Base-by-base conservation (phyloP, 805 yeast genomes). In the Wickerhamia fluorescens region DNA sequence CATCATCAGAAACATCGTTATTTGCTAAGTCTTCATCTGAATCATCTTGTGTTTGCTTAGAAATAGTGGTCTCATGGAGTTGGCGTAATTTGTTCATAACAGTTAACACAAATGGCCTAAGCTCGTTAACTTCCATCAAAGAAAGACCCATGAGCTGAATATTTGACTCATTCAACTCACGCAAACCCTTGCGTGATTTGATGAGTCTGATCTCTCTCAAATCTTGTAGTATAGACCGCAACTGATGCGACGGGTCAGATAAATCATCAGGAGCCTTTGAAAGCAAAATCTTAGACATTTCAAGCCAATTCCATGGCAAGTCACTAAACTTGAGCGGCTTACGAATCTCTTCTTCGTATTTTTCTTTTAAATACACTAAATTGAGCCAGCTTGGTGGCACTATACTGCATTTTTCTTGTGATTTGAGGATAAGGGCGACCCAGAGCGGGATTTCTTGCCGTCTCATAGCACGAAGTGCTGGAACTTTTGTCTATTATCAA, bases 251-350 rank as follows among this genome's bases (percentile, higher is more conserved):
- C 1, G 86, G 78, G 36, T 81, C 89, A 9, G 64, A 58, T 30
- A 87, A 60, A 51, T 92, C 97, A 42, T 88, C 95, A 0, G 79
- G 43, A 2, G 95, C 95, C 24, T 64, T 65, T 9, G 70, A 64
- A 4, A 89, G 63, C 27, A 89, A 57, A 8, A 80, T 66, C 41
- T 80, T 83, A 4, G 89, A 72, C 1, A 81, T 48, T 28, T 89
- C 95, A 14, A 87, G 61, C 98, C 98, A 92, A 49, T 79, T 74
- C 76, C 80, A 78, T 0, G 97, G 97, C 28, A 89, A 55, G 6
- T 64, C 56, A 31, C 85, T 71, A 47, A 89, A 89, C 35, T 71
- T 59, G 19, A 68, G 67, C 1, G 74, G 66, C 31, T 69, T 50
- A 4, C 62, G 60, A 19, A 73, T 58, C 47, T 89, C 97, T 36